Conservation (phyloP, 768 basidiomycete genomes). For the Suillus paluster region DNA sequence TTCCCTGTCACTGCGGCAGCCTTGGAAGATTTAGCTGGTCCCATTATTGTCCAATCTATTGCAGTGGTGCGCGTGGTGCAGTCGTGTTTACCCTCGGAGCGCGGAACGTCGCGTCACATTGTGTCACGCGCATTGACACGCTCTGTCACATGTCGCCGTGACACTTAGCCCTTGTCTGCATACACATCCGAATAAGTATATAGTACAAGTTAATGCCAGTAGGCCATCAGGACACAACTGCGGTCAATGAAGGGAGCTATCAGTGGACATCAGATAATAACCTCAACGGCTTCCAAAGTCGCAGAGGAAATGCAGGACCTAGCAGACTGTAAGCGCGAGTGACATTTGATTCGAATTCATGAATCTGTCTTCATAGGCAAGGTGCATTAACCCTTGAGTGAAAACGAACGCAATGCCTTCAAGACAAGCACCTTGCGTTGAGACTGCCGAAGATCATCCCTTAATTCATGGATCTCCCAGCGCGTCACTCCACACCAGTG, state of each 20-base stretch:
- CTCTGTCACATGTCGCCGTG: background rate
- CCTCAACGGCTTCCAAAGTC: background rate
- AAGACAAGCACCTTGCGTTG: constrained; percentile 19
- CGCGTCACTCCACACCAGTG: constrained; percentile 57
- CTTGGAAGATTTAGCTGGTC: constrained; percentile 6
- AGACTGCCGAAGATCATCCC: background rate
- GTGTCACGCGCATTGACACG: background rate
- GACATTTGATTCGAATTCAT: background rate
- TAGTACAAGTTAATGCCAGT: too few relatives aligned
- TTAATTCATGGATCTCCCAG: constrained; percentile 41
- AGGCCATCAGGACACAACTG: background rate
- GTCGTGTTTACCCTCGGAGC: background rate
- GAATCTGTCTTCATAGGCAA: constrained; percentile 8
- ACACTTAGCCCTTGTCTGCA: too few relatives aligned
- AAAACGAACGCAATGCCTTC: constrained; percentile 24
- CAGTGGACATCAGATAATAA: background rate
- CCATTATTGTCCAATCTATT: background rate
- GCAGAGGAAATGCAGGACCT: constrained; percentile 7
- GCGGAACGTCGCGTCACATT: constrained; percentile 1
- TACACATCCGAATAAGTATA: too few relatives aligned
- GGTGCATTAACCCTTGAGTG: constrained; percentile 18
- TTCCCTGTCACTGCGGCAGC: constrained; percentile 25
- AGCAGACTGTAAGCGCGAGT: constrained; percentile 5
- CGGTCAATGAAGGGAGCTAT: background rate
- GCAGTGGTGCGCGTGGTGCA: too few relatives aligned